Percentiles rank a stretch among this genome's conserved stretches.
Evolutionary conservation across 345 rosid species (phyloP).

Genomic region (Salix koriyanagi): DNA sequence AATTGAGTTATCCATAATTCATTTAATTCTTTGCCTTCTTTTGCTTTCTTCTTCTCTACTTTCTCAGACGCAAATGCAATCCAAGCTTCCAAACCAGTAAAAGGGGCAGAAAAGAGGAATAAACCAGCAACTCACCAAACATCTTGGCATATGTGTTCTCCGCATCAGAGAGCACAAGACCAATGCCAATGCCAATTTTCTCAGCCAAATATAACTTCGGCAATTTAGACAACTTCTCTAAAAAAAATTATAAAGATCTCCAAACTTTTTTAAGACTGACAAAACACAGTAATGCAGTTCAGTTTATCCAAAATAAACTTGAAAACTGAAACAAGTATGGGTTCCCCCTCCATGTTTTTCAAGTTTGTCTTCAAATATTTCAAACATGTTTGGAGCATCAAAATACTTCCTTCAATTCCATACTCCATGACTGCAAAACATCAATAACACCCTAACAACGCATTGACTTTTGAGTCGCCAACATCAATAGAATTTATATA

Average conservation of each 20-base stretch:
- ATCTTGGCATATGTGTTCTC: constrained; percentile 43
- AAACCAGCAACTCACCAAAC: constrained; percentile 42
- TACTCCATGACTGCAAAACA: constrained; percentile 43
- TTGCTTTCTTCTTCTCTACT: no score
- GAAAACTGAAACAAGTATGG: constrained; percentile 44
- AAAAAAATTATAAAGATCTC: constrained; percentile 43
- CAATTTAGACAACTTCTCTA: constrained; percentile 41
- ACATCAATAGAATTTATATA: no score
- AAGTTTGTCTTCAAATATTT: constrained; percentile 45
- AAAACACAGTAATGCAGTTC: constrained; percentile 56
- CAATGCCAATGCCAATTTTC: constrained; percentile 58
- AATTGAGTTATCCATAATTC: no score
- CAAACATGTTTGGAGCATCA: constrained; percentile 58
- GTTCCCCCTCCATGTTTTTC: constrained; percentile 40
- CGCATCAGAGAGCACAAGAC: constrained; percentile 63
- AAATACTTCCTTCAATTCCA: constrained; percentile 58
- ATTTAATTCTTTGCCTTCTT: no score
- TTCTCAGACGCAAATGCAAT: no score
- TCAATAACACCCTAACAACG: no score
- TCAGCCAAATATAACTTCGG: constrained; percentile 54
- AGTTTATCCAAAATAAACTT: constrained; percentile 49
- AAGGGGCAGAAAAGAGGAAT: not conserved
- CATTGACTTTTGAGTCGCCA: no score
- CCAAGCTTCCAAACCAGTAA: no score
- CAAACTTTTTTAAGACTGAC: constrained; percentile 43